Conservation (phyloP, 148 eudicot species). For the Chenopodium formosanum region DNA sequence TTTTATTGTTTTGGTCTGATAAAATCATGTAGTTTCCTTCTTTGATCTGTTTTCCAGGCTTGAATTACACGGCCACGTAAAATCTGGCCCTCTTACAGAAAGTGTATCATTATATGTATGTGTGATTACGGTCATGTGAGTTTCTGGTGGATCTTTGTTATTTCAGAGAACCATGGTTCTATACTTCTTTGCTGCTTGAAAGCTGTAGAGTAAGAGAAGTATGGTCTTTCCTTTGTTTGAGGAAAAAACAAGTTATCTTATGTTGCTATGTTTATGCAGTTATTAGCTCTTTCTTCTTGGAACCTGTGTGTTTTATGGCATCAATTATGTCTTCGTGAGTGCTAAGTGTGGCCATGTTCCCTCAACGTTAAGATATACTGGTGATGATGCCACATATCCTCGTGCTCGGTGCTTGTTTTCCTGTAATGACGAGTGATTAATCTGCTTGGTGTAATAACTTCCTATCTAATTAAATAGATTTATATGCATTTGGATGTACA, state of each 20-base stretch:
- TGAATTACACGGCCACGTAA: too few species aligned
- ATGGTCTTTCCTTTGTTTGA: too few species aligned
- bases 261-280: not conserved
- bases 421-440: not conserved
- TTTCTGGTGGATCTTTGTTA: not conserved
- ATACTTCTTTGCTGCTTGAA: not conserved
- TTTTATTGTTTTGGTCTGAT: too few species aligned
- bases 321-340: not conserved
- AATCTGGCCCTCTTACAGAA: not conserved
- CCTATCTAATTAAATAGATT: not conserved
- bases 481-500: not conserved
- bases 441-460: not conserved
- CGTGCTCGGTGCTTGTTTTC: not conserved
- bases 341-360: not conserved
- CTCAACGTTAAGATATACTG: not conserved
- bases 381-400: not conserved
- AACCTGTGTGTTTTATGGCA: not conserved
- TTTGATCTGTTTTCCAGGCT: too few species aligned
- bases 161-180: too few species aligned
- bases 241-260: not conserved
- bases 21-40: too few species aligned
- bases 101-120: not conserved
- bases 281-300: not conserved
- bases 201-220: not conserved
- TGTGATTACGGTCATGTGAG: not conserved